phyloP scores from a whole-genome alignment of 768 basidiomycete genomes.

The Filobasidium floriforme region DNA sequence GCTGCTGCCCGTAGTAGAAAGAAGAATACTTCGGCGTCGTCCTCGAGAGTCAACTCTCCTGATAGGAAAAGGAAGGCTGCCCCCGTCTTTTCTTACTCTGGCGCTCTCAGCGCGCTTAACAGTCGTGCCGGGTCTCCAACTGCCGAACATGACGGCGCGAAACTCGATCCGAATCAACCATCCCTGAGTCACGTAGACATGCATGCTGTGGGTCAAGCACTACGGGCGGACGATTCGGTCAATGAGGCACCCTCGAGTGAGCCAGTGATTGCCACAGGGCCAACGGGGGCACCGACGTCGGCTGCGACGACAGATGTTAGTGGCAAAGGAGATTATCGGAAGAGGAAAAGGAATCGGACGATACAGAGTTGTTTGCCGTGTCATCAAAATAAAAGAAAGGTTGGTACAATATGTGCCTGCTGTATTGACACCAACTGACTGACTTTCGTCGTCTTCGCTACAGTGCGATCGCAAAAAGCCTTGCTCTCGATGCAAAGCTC shows the following conservation, averaged over 20 bases:
- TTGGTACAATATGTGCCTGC: conserved; percentile 41
- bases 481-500: conserved; percentile 80
- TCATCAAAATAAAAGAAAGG: conserved; percentile 90
- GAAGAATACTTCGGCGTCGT: not conserved
- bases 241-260: not conserved
- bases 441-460: conserved; percentile 16
- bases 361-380: conserved; percentile 74
- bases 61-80: not conserved
- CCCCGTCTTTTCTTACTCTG: conserved; percentile 4
- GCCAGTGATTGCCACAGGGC: not conserved
- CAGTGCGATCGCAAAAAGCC: conserved; percentile 89
- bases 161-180: not conserved
- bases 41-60: conserved; percentile 8
- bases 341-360: conserved; percentile 80
- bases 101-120: conserved; percentile 4
- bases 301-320: not conserved
- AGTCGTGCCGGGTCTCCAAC: conserved; percentile 1
- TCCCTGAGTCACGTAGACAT: conserved; percentile 1
- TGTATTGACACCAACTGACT: not conserved
- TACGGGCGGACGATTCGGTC: not conserved
- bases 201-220: not conserved
- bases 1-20: not conserved
- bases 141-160: not conserved
- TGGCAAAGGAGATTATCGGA: conserved; percentile 50
- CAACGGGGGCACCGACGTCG: not conserved